phyloP scores from a whole-genome alignment of 176 grass and related monocot genomes.

The Cenchrus americanus region DNA sequence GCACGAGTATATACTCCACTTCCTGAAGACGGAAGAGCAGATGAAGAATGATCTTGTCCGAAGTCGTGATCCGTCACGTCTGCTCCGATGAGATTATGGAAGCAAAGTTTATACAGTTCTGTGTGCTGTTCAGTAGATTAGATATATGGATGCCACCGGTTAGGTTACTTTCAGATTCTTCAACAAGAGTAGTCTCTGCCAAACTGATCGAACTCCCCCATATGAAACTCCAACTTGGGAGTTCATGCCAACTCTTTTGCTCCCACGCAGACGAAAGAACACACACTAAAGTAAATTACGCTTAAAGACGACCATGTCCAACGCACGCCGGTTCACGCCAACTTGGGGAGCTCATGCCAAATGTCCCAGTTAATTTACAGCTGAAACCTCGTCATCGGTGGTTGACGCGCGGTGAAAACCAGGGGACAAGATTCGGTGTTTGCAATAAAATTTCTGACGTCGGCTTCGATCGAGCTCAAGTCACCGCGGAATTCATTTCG shows the following conservation, averaged over 20 bases:
- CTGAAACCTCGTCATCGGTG: conserved; percentile 3
- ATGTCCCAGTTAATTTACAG: neutral
- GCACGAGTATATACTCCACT: neutral
- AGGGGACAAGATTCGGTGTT: neutral
- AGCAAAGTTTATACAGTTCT: neutral
- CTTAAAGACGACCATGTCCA: conserved; percentile 22
- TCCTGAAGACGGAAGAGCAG: conserved; percentile 2
- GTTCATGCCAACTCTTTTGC: conserved; percentile 13
- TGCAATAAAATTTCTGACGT: conserved; percentile 32
- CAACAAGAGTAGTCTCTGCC: neutral
- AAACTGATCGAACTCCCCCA: neutral
- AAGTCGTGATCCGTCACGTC: conserved; percentile 15
- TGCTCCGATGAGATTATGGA: conserved; percentile 10
- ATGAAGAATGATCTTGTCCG: conserved; percentile 34
- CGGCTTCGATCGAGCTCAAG: conserved; percentile 42
- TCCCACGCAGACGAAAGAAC: neutral
- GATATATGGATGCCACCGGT: neutral
- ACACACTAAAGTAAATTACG: neutral
- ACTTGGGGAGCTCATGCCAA: neutral
- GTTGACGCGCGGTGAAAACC: conserved; percentile 33
- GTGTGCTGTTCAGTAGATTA: neutral
- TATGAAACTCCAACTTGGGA: conserved; percentile 12
- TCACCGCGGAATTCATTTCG: conserved; percentile 39
- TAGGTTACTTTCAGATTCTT: conserved; percentile 30
- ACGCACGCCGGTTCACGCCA: neutral